Conservation (phyloP, 2,329 filamentous ascomycete genomes). For the Cadophora gregata region DNA sequence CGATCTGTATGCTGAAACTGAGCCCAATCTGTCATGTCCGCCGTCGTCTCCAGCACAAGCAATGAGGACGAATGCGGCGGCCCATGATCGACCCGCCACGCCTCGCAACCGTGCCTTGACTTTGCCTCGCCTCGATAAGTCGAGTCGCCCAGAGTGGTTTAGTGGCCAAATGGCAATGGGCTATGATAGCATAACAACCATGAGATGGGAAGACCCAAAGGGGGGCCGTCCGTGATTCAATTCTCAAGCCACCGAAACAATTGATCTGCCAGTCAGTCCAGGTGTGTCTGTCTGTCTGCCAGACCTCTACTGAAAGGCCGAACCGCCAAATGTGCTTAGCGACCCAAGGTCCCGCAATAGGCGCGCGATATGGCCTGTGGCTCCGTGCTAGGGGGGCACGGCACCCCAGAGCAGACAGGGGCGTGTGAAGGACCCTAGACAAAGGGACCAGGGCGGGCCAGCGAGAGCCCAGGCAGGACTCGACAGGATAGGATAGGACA, state of each 20-base stretch:
- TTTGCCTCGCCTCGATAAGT: constrained; percentile 4
- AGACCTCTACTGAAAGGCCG: constrained; percentile 8
- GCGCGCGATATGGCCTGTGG: constrained; percentile 38
- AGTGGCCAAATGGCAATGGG: background rate
- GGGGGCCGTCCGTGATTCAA: background rate
- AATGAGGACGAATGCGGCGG: constrained; percentile 11
- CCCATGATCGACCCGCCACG: constrained; percentile 15
- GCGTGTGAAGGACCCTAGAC: background rate
- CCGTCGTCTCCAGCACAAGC: constrained; percentile 17
- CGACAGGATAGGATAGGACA: background rate
- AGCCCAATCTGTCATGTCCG: constrained; percentile 12
- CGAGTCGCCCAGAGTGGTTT: background rate
- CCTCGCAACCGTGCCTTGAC: constrained; percentile 15
- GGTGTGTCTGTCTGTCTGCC: background rate
- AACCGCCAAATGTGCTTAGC: constrained; percentile 36
- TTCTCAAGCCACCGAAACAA: background rate
- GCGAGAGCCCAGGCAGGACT: background rate
- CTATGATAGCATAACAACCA: background rate
- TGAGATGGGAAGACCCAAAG: background rate
- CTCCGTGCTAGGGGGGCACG: constrained; percentile 23
- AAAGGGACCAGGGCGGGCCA: background rate
- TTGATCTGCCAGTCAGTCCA: background rate
- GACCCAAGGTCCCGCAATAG: constrained; percentile 41
- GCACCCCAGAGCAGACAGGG: constrained; percentile 12
- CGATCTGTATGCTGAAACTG: constrained; percentile 7